phyloP scores from a whole-genome alignment of 1,139 yeast species.

The Hyphopichia khmerensis region DNA sequence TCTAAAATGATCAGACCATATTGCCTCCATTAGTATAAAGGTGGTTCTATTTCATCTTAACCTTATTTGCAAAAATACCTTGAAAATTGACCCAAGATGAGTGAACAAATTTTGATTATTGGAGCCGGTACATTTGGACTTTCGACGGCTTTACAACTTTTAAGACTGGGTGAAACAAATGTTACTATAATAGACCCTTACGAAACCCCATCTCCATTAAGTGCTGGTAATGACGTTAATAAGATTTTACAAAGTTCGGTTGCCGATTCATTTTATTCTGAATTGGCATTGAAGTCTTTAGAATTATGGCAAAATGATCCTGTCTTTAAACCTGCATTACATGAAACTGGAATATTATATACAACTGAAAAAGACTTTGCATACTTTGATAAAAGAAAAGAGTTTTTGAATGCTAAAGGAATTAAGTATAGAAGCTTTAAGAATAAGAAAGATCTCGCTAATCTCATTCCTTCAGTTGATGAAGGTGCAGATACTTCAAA shows the following conservation, averaged over 20 bases:
- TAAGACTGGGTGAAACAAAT: conserved; percentile 6
- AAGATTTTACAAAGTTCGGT: conserved; percentile 8
- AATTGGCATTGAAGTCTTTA: conserved; percentile 14
- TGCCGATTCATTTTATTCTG: conserved; percentile 8
- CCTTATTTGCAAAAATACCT: too few relatives aligned
- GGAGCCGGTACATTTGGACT: conserved; percentile 17
- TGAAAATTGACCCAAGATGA: neutral
- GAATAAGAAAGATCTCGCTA: conserved; percentile 11
- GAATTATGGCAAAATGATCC: conserved; percentile 19
- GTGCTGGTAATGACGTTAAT: conserved; percentile 12
- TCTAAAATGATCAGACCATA: too few relatives aligned
- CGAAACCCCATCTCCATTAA: conserved; percentile 9
- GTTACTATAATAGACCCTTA: conserved; percentile 10
- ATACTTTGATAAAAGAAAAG: conserved; percentile 5
- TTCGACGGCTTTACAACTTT: conserved; percentile 11
- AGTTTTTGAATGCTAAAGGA: conserved; percentile 5
- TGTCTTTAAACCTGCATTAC: conserved; percentile 21
- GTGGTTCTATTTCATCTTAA: too few relatives aligned
- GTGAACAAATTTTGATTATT: conserved; percentile 11
- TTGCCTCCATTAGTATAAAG: too few relatives aligned
- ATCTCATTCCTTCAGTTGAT: conserved; percentile 6
- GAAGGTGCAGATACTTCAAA: neutral
- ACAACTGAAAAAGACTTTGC: conserved; percentile 9
- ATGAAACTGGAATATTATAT: conserved; percentile 27
- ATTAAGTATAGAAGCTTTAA: conserved; percentile 9